Base-by-base conservation (phyloP, 768 basidiomycete species). In the Mycena albidolilacea region DNA sequence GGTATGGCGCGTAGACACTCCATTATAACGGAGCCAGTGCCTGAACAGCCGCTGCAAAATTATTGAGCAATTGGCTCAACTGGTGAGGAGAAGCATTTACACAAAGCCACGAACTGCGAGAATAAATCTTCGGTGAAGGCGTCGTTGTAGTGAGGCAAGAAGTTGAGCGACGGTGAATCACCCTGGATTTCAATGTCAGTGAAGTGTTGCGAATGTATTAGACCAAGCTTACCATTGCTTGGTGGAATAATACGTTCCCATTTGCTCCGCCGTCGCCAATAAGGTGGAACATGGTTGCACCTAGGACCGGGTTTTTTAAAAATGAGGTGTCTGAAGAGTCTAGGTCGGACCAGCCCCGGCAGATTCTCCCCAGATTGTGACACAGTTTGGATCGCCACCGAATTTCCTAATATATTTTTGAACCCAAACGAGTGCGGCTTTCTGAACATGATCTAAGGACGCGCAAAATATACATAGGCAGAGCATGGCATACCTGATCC, bases 331-430 rank as follows among this genome's bases (percentile, higher is more conserved):
- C 38, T 38, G 30, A 38, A 19, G 57, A 58, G 35, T 38, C 48
- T 19, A 58, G 23, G 55, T 17, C 3, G 3, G 82, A 41, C 50
- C 86, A 67, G 83, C 84, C 15, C 85, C 85, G n/a, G 85, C 85
- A 52, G 84, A 85, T 76, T 85, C 73, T 17, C 84, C 84, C 84
- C 82, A 84, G 39, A 86, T 85, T 7, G 84, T 85, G 37, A 86
- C 84, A 30, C 4, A 3, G 61, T 19, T 21, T 39, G 73, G 77
- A 77, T 86, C 82, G 14, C 85, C 85, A 14, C 84, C 84, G 66
- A 85, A 86, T 0, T 80, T 69, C 10, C 58, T 50, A 44, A 85
- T 84, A 59, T 85, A 86, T 59, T 76, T 78, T 62, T 84, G 84
- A 12, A 86, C 71, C 85, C 85, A 86, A 12, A 73, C 77, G 11